Evolutionary conservation across 345 rosid species (phyloP).

Genomic region (Balakata baccata): DNA sequence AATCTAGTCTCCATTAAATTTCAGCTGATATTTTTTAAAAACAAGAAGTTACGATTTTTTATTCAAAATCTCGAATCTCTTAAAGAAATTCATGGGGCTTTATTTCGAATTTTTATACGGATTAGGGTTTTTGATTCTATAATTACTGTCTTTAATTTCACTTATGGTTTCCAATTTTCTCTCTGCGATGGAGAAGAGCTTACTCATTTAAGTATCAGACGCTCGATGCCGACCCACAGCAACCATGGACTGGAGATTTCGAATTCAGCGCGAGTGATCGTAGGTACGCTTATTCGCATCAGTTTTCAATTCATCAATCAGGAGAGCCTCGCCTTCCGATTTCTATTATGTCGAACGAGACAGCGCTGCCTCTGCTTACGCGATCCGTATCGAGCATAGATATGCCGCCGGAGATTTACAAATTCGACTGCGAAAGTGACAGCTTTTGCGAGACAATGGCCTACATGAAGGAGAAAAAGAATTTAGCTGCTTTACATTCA

Average conservation of each 20-base stretch:
- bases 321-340: conserved; percentile 55
- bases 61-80: not conserved
- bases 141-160: not conserved
- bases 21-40: not conserved
- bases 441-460: conserved; percentile 29
- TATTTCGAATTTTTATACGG: not conserved
- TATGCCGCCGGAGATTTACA: conserved; percentile 54
- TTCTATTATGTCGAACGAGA: conserved; percentile 28
- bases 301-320: conserved; percentile 55
- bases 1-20: not conserved
- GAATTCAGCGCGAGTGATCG: conserved; percentile 60
- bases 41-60: not conserved
- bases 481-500: conserved; percentile 23
- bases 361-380: conserved; percentile 59
- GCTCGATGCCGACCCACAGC: conserved; percentile 34
- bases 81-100: not conserved
- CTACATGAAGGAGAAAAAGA: conserved; percentile 16
- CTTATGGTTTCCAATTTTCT: not conserved
- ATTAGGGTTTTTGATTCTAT: not conserved
- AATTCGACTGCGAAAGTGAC: conserved; percentile 34
- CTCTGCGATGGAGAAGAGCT: conserved; percentile 38
- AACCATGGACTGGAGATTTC: conserved; percentile 45
- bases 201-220: conserved; percentile 37
- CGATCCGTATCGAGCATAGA: conserved; percentile 70
- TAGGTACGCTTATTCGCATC: conserved; percentile 68